These are phyloP conservation scores for Elaphomyces granulatus DNA, from an alignment of 495 filamentous ascomycete species.

Conservation along the genomic window DNA sequence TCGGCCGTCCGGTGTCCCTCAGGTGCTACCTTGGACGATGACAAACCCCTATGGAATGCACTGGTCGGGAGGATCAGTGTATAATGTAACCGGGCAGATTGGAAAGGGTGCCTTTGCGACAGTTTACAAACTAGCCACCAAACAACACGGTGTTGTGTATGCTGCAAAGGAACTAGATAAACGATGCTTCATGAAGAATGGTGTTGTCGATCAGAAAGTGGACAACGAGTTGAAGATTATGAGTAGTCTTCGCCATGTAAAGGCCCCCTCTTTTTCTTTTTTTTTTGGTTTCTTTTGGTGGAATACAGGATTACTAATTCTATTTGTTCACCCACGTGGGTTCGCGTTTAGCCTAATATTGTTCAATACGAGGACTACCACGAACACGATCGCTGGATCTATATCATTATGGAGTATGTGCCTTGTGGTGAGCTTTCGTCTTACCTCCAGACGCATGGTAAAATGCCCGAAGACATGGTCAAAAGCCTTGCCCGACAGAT, in stretches of 20 bases:
- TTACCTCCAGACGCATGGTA: constrained; percentile 43
- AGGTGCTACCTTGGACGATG: constrained; percentile 22
- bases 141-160: constrained; percentile 61
- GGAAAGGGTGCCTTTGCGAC: constrained; percentile 90
- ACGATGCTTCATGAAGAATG: constrained; percentile 75
- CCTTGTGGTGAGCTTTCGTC: constrained; percentile 68
- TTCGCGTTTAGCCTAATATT: constrained; percentile 59
- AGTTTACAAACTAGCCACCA: constrained; percentile 73
- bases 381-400: constrained; percentile 61
- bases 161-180: constrained; percentile 91
- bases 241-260: constrained; percentile 65
- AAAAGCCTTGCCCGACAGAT: constrained; percentile 62
- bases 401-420: constrained; percentile 97
- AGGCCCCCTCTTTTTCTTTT: constrained; percentile 16
- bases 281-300: no score
- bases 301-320: no score
- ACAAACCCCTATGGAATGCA: constrained; percentile 41
- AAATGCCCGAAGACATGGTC: constrained; percentile 52
- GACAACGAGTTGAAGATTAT: constrained; percentile 95
- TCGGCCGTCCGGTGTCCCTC: constrained; percentile 1
- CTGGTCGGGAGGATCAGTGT: constrained; percentile 71
- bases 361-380: constrained; percentile 79
- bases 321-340: neutral
- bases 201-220: constrained; percentile 66
- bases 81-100: constrained; percentile 66